phyloP scores from a whole-genome alignment of 2,329 filamentous ascomycete species.

The Fusarium sp. region DNA sequence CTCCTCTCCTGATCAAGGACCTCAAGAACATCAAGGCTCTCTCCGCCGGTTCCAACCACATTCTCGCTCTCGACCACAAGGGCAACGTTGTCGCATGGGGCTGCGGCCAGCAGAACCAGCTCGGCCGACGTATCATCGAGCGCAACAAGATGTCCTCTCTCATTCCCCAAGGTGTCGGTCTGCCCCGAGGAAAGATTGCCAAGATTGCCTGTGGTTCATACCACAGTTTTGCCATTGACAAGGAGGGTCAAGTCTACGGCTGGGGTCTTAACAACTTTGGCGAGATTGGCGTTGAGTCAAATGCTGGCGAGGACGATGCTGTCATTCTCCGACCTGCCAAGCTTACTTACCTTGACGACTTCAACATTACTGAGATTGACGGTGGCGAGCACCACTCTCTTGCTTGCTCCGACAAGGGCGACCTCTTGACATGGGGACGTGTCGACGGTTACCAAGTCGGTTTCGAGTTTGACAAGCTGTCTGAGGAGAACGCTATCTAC shows the following conservation, averaged over 20 bases:
- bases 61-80: slow-evolving; percentile 74
- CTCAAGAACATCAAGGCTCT: slow-evolving; percentile 75
- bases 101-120: slow-evolving; percentile 74
- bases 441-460: slow-evolving; percentile 67
- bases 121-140: slow-evolving; percentile 69
- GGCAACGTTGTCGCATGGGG: slow-evolving; percentile 78
- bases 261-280: slow-evolving; percentile 93
- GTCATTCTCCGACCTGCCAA: slow-evolving; percentile 79
- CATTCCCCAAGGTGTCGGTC: slow-evolving; percentile 68
- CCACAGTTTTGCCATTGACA: slow-evolving; percentile 84
- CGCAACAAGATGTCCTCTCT: slow-evolving; percentile 73
- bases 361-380: slow-evolving; percentile 74
- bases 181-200: slow-evolving; percentile 68
- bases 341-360: slow-evolving; percentile 72
- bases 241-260: slow-evolving; percentile 76
- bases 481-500: slow-evolving; percentile 66
- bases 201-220: slow-evolving; percentile 75
- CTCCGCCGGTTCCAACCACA: slow-evolving; percentile 76
- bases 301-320: slow-evolving; percentile 66
- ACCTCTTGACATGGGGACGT: slow-evolving; percentile 71
- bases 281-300: slow-evolving; percentile 75
- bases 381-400: slow-evolving; percentile 82
- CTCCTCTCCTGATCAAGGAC: slow-evolving; percentile 67
- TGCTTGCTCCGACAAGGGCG: slow-evolving; percentile 67
- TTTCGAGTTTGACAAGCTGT: slow-evolving; percentile 64